Evolutionary conservation across 495 filamentous ascomycete species (phyloP).

Genomic region (Neurospora sublineolata): DNA sequence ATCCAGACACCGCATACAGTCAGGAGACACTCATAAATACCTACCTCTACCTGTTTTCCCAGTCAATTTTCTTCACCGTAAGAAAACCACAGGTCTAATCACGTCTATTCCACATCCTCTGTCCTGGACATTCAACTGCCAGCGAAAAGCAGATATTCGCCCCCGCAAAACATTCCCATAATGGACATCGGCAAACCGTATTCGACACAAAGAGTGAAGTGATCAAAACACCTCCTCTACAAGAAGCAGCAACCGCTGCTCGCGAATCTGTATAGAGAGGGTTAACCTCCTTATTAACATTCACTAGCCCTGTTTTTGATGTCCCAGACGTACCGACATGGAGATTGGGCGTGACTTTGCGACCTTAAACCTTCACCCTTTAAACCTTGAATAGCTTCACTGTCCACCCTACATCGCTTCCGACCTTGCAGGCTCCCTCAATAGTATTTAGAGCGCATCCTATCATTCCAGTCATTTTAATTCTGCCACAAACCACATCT

Average conservation of each 20-base stretch:
- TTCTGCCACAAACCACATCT: background rate
- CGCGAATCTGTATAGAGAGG: background rate
- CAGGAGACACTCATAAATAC: background rate
- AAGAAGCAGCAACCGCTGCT: background rate
- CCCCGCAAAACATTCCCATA: background rate
- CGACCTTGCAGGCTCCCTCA: background rate
- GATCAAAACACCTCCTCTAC: background rate
- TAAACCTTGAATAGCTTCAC: background rate
- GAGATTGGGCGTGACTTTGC: background rate
- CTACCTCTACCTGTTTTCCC: no score
- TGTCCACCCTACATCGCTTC: background rate
- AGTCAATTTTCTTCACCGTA: background rate
- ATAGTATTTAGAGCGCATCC: background rate
- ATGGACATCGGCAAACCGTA: background rate
- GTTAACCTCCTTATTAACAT: background rate
- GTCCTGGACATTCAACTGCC: background rate
- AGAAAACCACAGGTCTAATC: background rate
- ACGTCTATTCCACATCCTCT: background rate
- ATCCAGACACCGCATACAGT: background rate
- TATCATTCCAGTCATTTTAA: background rate
- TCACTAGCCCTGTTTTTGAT: background rate
- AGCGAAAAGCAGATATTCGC: background rate
- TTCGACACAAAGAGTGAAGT: background rate
- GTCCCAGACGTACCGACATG: background rate
- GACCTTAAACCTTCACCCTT: background rate